These are phyloP conservation scores for Yarrowia yakushimensis DNA, from an alignment of 805 yeast species.

Conservation along the genomic window DNA sequence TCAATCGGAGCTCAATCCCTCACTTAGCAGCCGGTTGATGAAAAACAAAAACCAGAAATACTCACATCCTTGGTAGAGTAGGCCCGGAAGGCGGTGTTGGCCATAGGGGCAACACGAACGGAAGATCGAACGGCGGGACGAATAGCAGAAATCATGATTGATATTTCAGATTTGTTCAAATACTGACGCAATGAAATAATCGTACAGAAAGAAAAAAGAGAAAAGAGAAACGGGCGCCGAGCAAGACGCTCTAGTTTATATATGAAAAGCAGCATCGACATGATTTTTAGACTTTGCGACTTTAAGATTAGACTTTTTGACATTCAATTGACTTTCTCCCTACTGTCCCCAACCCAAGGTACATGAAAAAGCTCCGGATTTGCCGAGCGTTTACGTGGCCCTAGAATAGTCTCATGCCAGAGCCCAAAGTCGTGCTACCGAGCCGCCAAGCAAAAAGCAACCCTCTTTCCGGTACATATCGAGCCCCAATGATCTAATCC, in stretches of 20 bases:
- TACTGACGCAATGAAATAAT: conserved; percentile 24
- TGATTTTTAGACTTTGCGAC: neutral
- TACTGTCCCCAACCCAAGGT: conserved; percentile 23
- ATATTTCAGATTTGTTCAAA: conserved; percentile 24
- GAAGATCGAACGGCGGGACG: conserved; percentile 26
- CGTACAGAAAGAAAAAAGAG: conserved; percentile 18
- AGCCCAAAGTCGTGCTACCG: neutral
- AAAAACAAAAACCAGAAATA: neutral
- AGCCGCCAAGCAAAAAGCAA: neutral
- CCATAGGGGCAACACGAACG: conserved; percentile 17
- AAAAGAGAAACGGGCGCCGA: conserved; percentile 12
- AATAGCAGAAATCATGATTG: conserved; percentile 24
- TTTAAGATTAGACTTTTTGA: conserved; percentile 7
- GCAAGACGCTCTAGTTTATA: conserved; percentile 18
- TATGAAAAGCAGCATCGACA: conserved; percentile 18
- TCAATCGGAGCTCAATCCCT: neutral
- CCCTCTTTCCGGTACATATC: neutral
- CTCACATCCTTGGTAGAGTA: conserved; percentile 26
- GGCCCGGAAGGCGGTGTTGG: conserved; percentile 25
- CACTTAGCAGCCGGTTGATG: neutral
- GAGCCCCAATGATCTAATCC: neutral
- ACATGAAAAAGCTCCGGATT: conserved; percentile 25
- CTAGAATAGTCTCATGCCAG: neutral
- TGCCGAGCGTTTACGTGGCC: conserved; percentile 24
- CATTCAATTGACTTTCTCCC: conserved; percentile 21